These are phyloP conservation scores for Candida pseudofarinosa DNA, from an alignment of 805 yeast species.

Conservation along the genomic window DNA sequence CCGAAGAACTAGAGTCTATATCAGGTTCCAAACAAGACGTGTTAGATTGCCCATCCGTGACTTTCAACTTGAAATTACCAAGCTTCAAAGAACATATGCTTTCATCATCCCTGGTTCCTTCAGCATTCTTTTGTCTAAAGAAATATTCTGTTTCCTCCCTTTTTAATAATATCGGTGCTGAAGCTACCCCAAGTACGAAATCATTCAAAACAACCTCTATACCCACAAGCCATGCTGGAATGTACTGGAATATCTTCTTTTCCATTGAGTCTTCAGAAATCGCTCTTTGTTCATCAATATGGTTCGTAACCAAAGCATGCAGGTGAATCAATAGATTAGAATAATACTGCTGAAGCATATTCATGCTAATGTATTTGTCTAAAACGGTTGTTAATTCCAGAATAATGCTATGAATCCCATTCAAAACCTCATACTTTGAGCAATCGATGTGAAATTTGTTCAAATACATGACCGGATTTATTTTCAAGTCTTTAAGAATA, in stretches of 20 bases:
- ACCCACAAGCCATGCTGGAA: slow-evolving; percentile 34
- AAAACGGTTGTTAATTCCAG: slow-evolving; percentile 19
- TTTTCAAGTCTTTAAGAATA: slow-evolving; percentile 23
- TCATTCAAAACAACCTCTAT: slow-evolving; percentile 14
- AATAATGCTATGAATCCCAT: slow-evolving; percentile 28
- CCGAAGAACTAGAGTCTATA: slow-evolving; percentile 22
- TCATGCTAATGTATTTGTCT: slow-evolving; percentile 7
- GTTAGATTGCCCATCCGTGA: slow-evolving; percentile 5
- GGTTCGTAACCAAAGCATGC: background rate
- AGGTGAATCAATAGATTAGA: background rate
- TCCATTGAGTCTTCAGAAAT: slow-evolving; percentile 2
- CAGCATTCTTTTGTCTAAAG: background rate
- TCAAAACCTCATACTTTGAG: slow-evolving; percentile 23
- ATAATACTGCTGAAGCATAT: background rate
- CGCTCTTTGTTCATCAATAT: background rate
- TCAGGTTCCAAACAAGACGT: background rate
- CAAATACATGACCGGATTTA: slow-evolving; percentile 16
- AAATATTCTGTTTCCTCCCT: slow-evolving; percentile 6
- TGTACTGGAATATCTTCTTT: slow-evolving; percentile 15
- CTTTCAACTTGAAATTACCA: slow-evolving; percentile 9
- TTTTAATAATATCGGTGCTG: slow-evolving; percentile 37
- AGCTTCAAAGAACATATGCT: background rate
- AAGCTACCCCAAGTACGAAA: slow-evolving; percentile 25
- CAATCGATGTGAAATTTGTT: slow-evolving; percentile 20
- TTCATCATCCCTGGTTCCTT: background rate